Evolutionary conservation across 805 yeast genomes (phyloP).

Genomic region (Torulaspora franciscae): DNA sequence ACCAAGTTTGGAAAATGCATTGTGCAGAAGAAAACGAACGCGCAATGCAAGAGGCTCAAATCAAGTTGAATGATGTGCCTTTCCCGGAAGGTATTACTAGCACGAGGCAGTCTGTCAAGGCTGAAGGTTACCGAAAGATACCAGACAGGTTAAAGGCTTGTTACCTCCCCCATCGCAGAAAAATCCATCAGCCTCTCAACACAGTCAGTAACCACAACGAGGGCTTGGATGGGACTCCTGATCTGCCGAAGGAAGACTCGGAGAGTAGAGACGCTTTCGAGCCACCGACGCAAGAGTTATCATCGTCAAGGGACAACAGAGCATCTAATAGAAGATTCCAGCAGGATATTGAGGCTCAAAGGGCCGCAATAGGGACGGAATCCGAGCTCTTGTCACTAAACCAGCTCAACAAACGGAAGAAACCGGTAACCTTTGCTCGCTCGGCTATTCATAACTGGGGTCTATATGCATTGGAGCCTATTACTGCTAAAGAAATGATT

Average conservation of each 20-base stretch:
- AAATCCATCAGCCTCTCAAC: slow-evolving; percentile 60
- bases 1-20: slow-evolving; percentile 26
- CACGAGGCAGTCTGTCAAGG: slow-evolving; percentile 56
- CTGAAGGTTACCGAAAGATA: slow-evolving; percentile 69
- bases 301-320: slow-evolving; percentile 79
- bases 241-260: slow-evolving; percentile 20
- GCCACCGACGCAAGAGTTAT: slow-evolving; percentile 35
- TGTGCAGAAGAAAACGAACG: slow-evolving; percentile 12
- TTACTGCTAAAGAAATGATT: slow-evolving; percentile 94
- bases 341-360: slow-evolving; percentile 80
- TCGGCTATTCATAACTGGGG: slow-evolving; percentile 99
- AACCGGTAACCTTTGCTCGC: slow-evolving; percentile 93
- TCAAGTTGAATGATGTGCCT: slow-evolving; percentile 26
- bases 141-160: slow-evolving; percentile 67
- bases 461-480: slow-evolving; percentile 88
- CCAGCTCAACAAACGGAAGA: slow-evolving; percentile 81
- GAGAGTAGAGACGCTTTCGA: slow-evolving; percentile 19
- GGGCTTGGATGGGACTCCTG: slow-evolving; percentile 31
- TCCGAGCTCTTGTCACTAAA: slow-evolving; percentile 78
- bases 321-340: slow-evolving; percentile 84
- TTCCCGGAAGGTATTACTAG: slow-evolving; percentile 37
- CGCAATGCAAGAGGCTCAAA: slow-evolving; percentile 17
- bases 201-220: slow-evolving; percentile 63
- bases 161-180: slow-evolving; percentile 78
- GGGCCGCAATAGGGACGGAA: slow-evolving; percentile 71